Base-by-base conservation (phyloP, 2,329 filamentous ascomycete genomes). In the Fusarium coffeatum region DNA sequence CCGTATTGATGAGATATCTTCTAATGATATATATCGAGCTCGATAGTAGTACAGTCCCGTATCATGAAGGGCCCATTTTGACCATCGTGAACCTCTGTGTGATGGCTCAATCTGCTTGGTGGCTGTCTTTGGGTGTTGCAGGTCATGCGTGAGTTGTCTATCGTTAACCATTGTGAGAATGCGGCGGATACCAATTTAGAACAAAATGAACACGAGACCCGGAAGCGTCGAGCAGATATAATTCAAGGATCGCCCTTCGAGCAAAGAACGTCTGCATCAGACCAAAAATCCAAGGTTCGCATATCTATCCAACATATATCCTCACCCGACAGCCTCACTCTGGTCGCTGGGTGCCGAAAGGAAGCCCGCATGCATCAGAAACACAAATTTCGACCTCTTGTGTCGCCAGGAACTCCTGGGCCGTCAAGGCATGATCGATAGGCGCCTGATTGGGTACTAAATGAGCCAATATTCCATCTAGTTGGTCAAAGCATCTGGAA, bases 251-350 rank as follows among this genome's bases (percentile, higher is more conserved):
- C 22, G 43, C 46, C 48, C 66, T 34, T 28, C 41, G n/a, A 47
- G 46, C 16, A 57, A 59, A 32, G 23, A 49, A 27, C 32, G 18
- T 22, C 55, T 46, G 25, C 61, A 42, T 48, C 50, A 16, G 50
- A 32, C 34, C 48, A 55, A 46, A 69, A 51, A 61, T 28, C 45
- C 25, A 25, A 69, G 18, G 55, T 57, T 65, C 61, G 46, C 54
- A 64, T 50, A 46, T 49, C 27, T 30, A 50, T 53, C 53, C 48
- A 66, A 40, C 25, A 34, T 42, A 37, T 27, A 30, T 55, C 47
- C 23, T 55, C 37, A n/a, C 47, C 40, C 66, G 71, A 64, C 71
- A 70, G 71, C 71, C 71, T 73, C 68, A 73, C 58, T 73, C 58
- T 61, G 41, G 18, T 58, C 49, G 51, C 50, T 62, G 49, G 59